phyloP scores from a whole-genome alignment of 371 early-diverging fungal species.

The Rhizomucor miehei region DNA sequence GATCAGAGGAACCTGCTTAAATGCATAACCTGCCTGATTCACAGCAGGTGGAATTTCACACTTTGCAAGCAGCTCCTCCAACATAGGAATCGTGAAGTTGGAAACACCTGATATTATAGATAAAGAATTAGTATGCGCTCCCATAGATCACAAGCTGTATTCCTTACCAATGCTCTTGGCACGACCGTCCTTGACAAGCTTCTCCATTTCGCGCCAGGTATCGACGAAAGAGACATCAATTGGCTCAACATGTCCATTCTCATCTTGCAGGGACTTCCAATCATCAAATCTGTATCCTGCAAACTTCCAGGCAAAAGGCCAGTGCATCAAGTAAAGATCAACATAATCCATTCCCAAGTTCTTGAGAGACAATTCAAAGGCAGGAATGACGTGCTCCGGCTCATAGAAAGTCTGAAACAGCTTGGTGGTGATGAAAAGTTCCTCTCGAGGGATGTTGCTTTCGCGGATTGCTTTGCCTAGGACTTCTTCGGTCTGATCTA shows the following conservation, averaged over 20 bases:
- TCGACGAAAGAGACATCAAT: slow-evolving; percentile 52
- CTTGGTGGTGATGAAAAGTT: slow-evolving; percentile 58
- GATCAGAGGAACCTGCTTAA: too few relatives aligned
- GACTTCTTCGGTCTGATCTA: slow-evolving; percentile 64
- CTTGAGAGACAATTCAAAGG: slow-evolving; percentile 56
- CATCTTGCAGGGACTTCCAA: slow-evolving; percentile 13
- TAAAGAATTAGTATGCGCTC: background rate
- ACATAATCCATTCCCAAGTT: slow-evolving; percentile 79
- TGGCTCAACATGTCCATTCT: slow-evolving; percentile 22
- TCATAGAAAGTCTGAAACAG: slow-evolving; percentile 77
- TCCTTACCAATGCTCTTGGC: slow-evolving; percentile 53
- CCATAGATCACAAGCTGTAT: too few relatives aligned
- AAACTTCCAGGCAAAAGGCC: slow-evolving; percentile 39
- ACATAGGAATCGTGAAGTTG: slow-evolving; percentile 63
- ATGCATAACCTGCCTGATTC: slow-evolving; percentile 53
- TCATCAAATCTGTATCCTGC: slow-evolving; percentile 24
- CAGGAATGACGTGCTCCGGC: slow-evolving; percentile 51
- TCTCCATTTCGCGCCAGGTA: slow-evolving; percentile 83
- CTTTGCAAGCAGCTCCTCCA: slow-evolving; percentile 63
- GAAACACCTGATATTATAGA: slow-evolving; percentile 37
- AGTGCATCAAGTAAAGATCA: slow-evolving; percentile 84
- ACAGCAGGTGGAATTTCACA: slow-evolving; percentile 80
- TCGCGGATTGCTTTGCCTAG: slow-evolving; percentile 67
- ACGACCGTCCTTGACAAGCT: slow-evolving; percentile 52
- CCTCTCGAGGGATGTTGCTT: slow-evolving; percentile 59